phyloP scores from a whole-genome alignment of 805 yeast species.

The Saccharomycopsis javanensis region DNA sequence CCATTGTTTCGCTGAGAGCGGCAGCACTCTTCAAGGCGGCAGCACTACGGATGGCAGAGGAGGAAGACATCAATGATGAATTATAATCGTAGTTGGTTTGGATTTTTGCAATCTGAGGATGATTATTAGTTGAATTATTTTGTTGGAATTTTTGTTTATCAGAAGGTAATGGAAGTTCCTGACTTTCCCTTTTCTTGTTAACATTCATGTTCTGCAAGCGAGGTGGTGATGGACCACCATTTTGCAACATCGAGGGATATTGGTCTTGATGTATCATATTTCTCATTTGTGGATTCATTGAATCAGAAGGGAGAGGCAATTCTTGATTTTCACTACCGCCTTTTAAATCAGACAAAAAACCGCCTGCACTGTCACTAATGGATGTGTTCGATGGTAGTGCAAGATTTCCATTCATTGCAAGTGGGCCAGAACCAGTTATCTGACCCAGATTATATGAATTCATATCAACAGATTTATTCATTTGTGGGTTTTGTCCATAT shows the following conservation, averaged over 20 bases:
- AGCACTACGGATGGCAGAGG: background rate
- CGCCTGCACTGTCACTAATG: background rate
- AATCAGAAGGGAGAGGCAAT: slow-evolving; percentile 5
- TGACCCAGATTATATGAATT: background rate
- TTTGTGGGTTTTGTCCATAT: background rate
- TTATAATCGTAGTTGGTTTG: slow-evolving; percentile 27
- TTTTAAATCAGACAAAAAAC: background rate
- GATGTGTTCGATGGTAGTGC: background rate
- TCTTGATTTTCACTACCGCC: slow-evolving; percentile 19
- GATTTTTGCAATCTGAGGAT: slow-evolving; percentile 26
- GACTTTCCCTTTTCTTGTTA: background rate
- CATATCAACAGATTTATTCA: background rate
- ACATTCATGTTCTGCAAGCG: background rate
- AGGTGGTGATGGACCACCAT: background rate
- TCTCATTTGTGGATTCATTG: background rate
- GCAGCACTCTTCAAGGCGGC: background rate
- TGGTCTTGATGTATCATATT: background rate
- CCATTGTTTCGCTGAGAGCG: slow-evolving; percentile 1
- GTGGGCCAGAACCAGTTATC: slow-evolving; percentile 5
- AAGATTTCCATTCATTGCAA: background rate
- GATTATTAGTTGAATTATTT: slow-evolving; percentile 17
- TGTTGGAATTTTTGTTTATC: slow-evolving; percentile 2
- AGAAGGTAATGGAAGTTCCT: slow-evolving; percentile 13
- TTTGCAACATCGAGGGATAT: background rate
- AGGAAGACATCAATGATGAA: slow-evolving; percentile 12